Conservation (phyloP, 164 flowering plant species). For the Berberis thunbergii region DNA sequence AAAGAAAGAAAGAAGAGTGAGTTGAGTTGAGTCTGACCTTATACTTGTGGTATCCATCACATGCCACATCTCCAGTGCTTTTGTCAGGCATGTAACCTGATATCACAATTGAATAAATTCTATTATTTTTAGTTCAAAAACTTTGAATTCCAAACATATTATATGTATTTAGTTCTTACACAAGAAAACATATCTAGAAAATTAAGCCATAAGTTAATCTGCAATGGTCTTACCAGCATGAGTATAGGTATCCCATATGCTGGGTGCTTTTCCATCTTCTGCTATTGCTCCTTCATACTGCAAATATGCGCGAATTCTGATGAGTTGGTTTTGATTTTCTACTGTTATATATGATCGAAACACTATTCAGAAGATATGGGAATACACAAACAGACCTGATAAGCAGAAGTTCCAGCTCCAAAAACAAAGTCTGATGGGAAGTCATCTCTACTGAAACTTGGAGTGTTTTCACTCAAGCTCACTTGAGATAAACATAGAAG, state of each 20-base stretch:
- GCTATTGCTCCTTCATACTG: constrained; percentile 9
- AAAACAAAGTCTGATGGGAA: too few species aligned
- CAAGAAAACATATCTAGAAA: too few species aligned
- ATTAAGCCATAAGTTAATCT: too few species aligned
- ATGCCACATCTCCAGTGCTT: constrained; percentile 1
- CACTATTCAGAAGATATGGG: too few species aligned
- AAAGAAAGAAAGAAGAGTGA: not conserved
- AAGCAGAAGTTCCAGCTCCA: too few species aligned
- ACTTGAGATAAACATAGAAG: too few species aligned
- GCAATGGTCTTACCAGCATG: constrained; percentile 3
- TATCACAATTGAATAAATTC: not conserved
- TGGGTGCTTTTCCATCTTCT: constrained; percentile 11
- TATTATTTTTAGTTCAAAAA: not conserved
- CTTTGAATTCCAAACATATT: not conserved
- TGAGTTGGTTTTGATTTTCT: too few species aligned
- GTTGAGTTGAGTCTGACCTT: constrained; percentile 1
- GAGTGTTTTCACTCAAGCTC: too few species aligned
- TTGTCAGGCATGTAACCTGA: constrained; percentile 4
- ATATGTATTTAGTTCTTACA: not conserved
- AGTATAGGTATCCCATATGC: constrained; percentile 6
- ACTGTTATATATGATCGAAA: too few species aligned
- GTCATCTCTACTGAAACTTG: too few species aligned
- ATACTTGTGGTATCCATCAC: constrained; percentile 5
- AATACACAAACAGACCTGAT: too few species aligned
- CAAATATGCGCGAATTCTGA: not conserved